Evolutionary conservation across 1,139 yeast species (phyloP).

Genomic region (Candida dubliniensis): DNA sequence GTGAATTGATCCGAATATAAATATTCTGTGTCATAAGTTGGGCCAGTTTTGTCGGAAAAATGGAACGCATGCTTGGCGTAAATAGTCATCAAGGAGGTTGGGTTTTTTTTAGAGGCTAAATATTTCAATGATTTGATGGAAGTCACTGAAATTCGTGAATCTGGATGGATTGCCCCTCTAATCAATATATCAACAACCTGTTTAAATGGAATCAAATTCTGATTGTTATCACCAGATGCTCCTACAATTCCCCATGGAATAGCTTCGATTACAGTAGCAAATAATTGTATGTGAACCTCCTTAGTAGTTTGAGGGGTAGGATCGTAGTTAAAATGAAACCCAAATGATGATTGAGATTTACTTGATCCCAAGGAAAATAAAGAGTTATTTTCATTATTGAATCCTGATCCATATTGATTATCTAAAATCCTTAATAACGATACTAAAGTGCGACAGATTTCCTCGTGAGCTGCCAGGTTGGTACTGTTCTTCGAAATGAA

Average conservation of each 20-base stretch:
- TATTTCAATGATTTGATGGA: constrained; percentile 63
- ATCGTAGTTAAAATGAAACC: constrained; percentile 57
- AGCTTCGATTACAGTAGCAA: constrained; percentile 67
- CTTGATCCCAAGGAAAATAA: constrained; percentile 13
- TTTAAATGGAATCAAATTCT: constrained; percentile 45
- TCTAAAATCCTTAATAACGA: constrained; percentile 62
- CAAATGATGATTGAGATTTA: constrained; percentile 24
- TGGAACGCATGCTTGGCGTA: constrained; percentile 82
- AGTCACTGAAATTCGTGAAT: constrained; percentile 59
- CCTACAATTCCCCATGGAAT: constrained; percentile 64
- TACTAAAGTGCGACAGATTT: constrained; percentile 65
- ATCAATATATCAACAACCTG: constrained; percentile 72
- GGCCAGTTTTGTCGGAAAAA: constrained; percentile 61
- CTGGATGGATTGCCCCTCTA: constrained; percentile 71
- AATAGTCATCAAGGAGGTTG: constrained; percentile 67
- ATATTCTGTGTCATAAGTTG: constrained; percentile 52
- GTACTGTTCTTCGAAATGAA: constrained; percentile 45
- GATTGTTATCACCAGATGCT: constrained; percentile 29
- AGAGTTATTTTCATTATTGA: constrained; percentile 23
- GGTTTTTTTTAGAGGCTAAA: constrained; percentile 68
- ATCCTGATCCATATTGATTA: constrained; percentile 52
- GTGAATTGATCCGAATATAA: constrained; percentile 60
- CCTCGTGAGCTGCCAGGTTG: constrained; percentile 66
- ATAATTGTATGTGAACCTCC: constrained; percentile 54
- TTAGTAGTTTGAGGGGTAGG: constrained; percentile 32